These are phyloP conservation scores for Phialophora expanda DNA, from an alignment of 2,329 filamentous ascomycete genomes.

Conservation along the genomic window DNA sequence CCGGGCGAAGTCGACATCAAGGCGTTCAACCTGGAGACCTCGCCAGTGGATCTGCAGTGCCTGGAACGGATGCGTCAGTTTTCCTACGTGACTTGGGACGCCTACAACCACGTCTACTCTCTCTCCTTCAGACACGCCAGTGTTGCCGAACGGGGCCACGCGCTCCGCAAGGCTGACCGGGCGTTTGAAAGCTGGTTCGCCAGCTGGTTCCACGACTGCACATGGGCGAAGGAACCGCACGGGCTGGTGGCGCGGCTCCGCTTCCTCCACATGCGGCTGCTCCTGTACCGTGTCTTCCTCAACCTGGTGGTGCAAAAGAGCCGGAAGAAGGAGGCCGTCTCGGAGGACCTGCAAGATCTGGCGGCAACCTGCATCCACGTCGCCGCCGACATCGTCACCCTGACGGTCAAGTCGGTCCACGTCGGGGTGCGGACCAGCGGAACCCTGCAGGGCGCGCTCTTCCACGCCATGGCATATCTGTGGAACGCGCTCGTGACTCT, in stretches of 20 bases:
- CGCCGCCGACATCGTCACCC: slow-evolving; percentile 3
- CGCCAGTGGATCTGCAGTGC: slow-evolving; percentile 24
- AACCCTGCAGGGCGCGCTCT: slow-evolving; percentile 20
- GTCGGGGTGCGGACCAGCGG: slow-evolving; percentile 15
- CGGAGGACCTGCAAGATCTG: slow-evolving; percentile 7
- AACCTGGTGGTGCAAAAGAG: slow-evolving; percentile 20
- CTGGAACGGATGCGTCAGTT: slow-evolving; percentile 29
- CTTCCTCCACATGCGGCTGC: slow-evolving; percentile 25
- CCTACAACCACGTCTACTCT: slow-evolving; percentile 26
- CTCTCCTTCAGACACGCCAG: slow-evolving; percentile 12
- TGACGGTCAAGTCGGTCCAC: slow-evolving; percentile 6
- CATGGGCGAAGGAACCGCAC: slow-evolving; percentile 26
- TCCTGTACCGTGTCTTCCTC: slow-evolving; percentile 27
- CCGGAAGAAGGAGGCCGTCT: slow-evolving; percentile 4
- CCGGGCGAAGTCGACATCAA: slow-evolving; percentile 52
- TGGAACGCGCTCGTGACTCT: slow-evolving; percentile 27
- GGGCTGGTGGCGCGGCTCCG: slow-evolving; percentile 19
- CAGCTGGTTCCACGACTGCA: slow-evolving; percentile 12
- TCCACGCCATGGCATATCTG: slow-evolving; percentile 26
- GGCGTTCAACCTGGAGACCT: slow-evolving; percentile 71
- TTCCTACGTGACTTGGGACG: slow-evolving; percentile 24
- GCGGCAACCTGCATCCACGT: slow-evolving; percentile 20
- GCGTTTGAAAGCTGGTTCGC: slow-evolving; percentile 20
- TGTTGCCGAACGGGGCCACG: slow-evolving; percentile 12
- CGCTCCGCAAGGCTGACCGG: slow-evolving; percentile 18